Base-by-base conservation (phyloP, 495 filamentous ascomycete species). In the Oleoguttula mirabilis region DNA sequence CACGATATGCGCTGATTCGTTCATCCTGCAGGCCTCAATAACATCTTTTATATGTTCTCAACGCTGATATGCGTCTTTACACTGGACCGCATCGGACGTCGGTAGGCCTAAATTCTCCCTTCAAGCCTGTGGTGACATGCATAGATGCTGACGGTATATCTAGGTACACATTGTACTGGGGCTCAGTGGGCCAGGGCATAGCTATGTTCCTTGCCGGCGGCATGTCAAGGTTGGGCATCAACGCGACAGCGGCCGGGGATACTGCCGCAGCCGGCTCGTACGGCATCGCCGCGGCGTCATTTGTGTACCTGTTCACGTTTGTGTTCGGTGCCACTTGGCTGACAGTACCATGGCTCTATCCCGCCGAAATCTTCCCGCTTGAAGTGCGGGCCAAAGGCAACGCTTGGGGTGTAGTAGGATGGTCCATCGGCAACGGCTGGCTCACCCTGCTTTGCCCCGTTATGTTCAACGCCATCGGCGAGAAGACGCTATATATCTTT, bases 311-410 rank as follows among this genome's bases (percentile, higher is more conserved):
- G 21, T 82, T 76, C 54, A 82, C 78, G 3, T 69, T 68, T 4
- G 66, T 78, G 0, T 84, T 84, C 46, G 77, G 78, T 20, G 79
- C 78, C 0, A 80, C 79, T 1, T 84, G 79, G 79, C 57, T 84
- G 10, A 81, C 76, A 0, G 77, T 80, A 2, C 43, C 43, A n/a
- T 46, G 43, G 43, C 27, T 46, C 12, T 46, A 46, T 10, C 36
- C 36, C 11, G 76, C 78, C 12, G 79, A 84, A 51, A 82, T 82
- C 39, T 82, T 82, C 59, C 79, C 79, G 0, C 58, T 82, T 14
- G 69, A 76, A 20, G 71, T 82, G 8, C 71, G 79, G 19, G 79
- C 77, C 3, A 74, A 76, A 22, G 79, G 79, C 15, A 82, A 81
- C 36, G 75, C 79, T n/a, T 82, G 77, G 74, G 78, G 79, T 50